Conservation (phyloP, 2,329 filamentous ascomycete genomes). For the Elsinoe batatas region DNA sequence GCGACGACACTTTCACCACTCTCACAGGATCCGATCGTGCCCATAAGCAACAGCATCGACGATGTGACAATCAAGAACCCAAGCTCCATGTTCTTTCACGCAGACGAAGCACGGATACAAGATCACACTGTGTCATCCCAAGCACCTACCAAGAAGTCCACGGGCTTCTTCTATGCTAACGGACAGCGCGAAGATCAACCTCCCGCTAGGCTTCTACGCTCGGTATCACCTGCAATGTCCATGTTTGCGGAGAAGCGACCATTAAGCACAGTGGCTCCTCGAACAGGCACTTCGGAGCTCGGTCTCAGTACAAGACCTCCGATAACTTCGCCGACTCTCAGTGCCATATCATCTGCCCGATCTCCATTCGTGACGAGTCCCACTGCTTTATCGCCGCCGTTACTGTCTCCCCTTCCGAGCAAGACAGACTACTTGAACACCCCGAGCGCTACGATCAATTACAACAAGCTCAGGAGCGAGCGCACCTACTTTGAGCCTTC, state of each 20-base stretch:
- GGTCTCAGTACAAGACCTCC: constrained; percentile 20
- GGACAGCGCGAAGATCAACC: constrained; percentile 33
- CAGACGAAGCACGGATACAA: constrained; percentile 57
- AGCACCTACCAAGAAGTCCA: constrained; percentile 35
- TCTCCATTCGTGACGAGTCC: constrained; percentile 26
- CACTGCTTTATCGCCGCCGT: constrained; percentile 7
- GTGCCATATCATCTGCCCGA: constrained; percentile 20
- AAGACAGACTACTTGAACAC: constrained; percentile 28
- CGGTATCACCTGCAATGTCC: constrained; percentile 29
- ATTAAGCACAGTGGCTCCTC: neutral
- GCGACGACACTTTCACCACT: constrained; percentile 22
- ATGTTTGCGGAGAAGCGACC: constrained; percentile 10
- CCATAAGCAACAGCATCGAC: constrained; percentile 26
- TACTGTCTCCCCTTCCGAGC: constrained; percentile 35
- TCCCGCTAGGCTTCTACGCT: constrained; percentile 24
- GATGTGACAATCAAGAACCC: constrained; percentile 12
- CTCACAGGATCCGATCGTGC: constrained; percentile 22
- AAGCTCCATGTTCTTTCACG: constrained; percentile 79
- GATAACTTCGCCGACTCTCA: constrained; percentile 26
- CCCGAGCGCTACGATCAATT: constrained; percentile 1
- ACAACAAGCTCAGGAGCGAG: neutral
- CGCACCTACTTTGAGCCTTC: neutral
- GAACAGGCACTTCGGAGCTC: constrained; percentile 9
- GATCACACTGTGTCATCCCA: constrained; percentile 23
- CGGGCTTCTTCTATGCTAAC: constrained; percentile 44